Conservation (phyloP, 2,329 filamentous ascomycete species). For the Penicillium sp. region DNA sequence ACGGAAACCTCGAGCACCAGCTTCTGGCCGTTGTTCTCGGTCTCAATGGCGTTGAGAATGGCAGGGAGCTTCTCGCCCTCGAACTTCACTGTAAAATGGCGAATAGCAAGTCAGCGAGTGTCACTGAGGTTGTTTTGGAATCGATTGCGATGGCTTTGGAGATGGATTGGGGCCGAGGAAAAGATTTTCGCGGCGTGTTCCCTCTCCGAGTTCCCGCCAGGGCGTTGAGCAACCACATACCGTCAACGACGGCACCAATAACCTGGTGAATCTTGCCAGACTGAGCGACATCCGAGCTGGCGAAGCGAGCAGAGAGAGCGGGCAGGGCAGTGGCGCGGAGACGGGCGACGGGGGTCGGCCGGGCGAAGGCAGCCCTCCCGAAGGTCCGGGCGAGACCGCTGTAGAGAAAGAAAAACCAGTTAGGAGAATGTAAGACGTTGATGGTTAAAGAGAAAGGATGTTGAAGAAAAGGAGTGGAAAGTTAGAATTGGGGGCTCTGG, state of each 20-base stretch:
- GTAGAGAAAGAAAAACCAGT: slow-evolving; percentile 23
- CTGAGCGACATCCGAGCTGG: slow-evolving; percentile 60
- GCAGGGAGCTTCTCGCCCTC: slow-evolving; percentile 88
- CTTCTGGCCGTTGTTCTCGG: slow-evolving; percentile 88
- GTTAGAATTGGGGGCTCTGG: slow-evolving; percentile 9
- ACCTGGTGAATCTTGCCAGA: slow-evolving; percentile 75
- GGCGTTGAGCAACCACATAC: slow-evolving; percentile 59
- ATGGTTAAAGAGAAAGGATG: slow-evolving; percentile 29
- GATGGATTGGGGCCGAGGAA: slow-evolving; percentile 45
- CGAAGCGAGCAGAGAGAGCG: slow-evolving; percentile 64
- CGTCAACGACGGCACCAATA: slow-evolving; percentile 98
- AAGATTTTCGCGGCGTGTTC: slow-evolving; percentile 47
- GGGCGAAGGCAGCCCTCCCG: slow-evolving; percentile 62
- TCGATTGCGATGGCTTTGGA: slow-evolving; percentile 36
- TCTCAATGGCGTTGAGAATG: slow-evolving; percentile 96
- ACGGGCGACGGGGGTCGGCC: slow-evolving; percentile 58
- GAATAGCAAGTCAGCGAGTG: slow-evolving; percentile 37
- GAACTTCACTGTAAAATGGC: slow-evolving; percentile 79
- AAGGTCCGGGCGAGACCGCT: slow-evolving; percentile 70
- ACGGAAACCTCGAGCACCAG: slow-evolving; percentile 95
- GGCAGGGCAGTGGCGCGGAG: slow-evolving; percentile 62
- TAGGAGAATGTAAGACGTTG: slow-evolving; percentile 32
- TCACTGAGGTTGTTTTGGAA: slow-evolving; percentile 29
- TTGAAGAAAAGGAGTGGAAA: slow-evolving; percentile 18
- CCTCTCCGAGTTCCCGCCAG: slow-evolving; percentile 24